Conservation (phyloP, 2,329 filamentous ascomycete species). For the Pestalotiopsis sp. region DNA sequence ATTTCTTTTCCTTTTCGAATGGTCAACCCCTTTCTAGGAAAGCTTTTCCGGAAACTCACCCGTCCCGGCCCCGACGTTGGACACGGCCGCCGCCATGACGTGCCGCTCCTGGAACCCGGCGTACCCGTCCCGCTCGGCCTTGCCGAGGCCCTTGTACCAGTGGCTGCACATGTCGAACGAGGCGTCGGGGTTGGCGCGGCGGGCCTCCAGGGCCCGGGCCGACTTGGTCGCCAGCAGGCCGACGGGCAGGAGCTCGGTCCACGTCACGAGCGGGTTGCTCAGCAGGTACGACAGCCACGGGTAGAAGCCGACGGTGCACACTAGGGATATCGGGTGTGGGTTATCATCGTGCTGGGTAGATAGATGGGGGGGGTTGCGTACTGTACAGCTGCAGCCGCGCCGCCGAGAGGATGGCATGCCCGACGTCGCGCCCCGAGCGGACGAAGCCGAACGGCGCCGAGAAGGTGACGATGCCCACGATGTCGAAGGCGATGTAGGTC, state of each 20-base stretch:
- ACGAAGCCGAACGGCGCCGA: slow-evolving; percentile 32
- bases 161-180: not conserved
- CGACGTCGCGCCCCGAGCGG: slow-evolving; percentile 29
- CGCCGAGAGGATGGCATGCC: slow-evolving; percentile 28
- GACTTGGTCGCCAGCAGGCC: slow-evolving; percentile 24
- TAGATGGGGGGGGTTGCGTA: too few relatives aligned
- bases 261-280: slow-evolving; percentile 30
- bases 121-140: not conserved
- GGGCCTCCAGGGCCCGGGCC: not conserved
- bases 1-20: not conserved
- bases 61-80: slow-evolving; percentile 11
- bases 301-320: slow-evolving; percentile 26
- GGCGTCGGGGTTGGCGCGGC: not conserved
- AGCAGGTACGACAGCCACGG: slow-evolving; percentile 27
- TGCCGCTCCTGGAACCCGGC: slow-evolving; percentile 1
- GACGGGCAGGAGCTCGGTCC: slow-evolving; percentile 28
- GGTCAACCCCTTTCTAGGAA: not conserved
- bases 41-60: not conserved
- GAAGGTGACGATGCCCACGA: slow-evolving; percentile 34
- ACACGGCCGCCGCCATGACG: slow-evolving; percentile 11
- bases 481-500: slow-evolving; percentile 33
- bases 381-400: slow-evolving; percentile 20
- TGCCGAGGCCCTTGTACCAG: not conserved
- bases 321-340: too few relatives aligned
- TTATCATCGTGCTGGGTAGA: too few relatives aligned